A percentile compares a stretch with the other conserved stretches of the same genome.
These are phyloP conservation scores for Pseudomassariella vexata DNA, from an alignment of 2,329 filamentous ascomycete species.

Conservation along the genomic window DNA sequence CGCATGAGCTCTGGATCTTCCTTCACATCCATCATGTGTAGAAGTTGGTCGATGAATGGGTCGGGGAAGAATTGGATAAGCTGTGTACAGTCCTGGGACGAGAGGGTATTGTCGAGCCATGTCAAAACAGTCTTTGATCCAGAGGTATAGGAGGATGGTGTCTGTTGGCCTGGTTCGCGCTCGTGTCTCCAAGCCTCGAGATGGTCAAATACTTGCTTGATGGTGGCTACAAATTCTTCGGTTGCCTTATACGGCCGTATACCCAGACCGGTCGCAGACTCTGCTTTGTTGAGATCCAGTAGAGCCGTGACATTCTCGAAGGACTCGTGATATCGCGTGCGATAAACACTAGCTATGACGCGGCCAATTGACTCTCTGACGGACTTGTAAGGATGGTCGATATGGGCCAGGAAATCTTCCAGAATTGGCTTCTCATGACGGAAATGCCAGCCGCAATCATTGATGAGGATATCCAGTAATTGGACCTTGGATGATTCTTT, in stretches of 20 bases:
- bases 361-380: constrained; percentile 92
- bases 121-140: constrained; percentile 93
- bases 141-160: constrained; percentile 88
- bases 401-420: constrained; percentile 80
- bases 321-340: constrained; percentile 89
- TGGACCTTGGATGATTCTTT: constrained; percentile 97
- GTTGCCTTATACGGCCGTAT: constrained; percentile 76
- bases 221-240: constrained; percentile 65
- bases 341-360: constrained; percentile 81
- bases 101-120: constrained; percentile 89
- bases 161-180: constrained; percentile 81
- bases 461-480: constrained; percentile 80
- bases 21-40: constrained; percentile 99
- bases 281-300: constrained; percentile 69
- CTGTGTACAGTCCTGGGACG: constrained; percentile 87
- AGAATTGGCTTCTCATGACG: constrained; percentile 82
- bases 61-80: constrained; percentile 87
- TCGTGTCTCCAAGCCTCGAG: constrained; percentile 85
- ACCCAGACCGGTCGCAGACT: constrained; percentile 76
- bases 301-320: constrained; percentile 74
- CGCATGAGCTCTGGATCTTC: constrained; percentile 95
- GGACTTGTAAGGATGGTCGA: constrained; percentile 96
- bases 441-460: constrained; percentile 94
- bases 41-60: constrained; percentile 81
- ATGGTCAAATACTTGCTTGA: constrained; percentile 69